These are phyloP conservation scores for Lyophyllum atratum DNA, from an alignment of 768 basidiomycete species.

Conservation along the genomic window DNA sequence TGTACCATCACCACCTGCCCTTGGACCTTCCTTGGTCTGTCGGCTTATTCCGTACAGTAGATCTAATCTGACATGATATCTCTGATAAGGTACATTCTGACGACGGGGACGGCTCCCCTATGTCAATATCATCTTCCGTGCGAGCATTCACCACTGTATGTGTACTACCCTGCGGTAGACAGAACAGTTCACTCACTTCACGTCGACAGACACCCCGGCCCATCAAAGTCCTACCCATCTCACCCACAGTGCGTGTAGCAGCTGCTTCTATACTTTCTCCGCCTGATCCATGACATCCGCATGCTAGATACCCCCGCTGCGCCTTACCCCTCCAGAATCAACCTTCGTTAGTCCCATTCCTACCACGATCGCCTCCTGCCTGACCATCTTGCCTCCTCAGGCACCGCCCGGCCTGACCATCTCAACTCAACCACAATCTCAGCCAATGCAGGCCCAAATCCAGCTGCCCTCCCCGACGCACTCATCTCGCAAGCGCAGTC, in stretches of 20 bases:
- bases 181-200: background rate
- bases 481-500: slow-evolving; percentile 13
- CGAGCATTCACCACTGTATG: slow-evolving; percentile 5
- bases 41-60: too few relatives aligned
- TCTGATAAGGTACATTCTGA: background rate
- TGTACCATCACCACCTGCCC: background rate
- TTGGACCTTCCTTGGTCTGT: background rate
- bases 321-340: background rate
- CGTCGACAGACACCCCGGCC: background rate
- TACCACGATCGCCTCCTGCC: background rate
- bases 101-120: background rate
- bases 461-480: background rate
- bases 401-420: slow-evolving; percentile 13
- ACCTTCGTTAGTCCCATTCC: slow-evolving; percentile 1
- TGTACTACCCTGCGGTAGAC: background rate
- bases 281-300: background rate
- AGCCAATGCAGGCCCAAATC: background rate
- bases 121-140: slow-evolving; percentile 14
- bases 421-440: background rate
- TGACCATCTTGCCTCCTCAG: background rate
- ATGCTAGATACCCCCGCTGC: background rate
- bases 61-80: background rate
- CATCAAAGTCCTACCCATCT: slow-evolving; percentile 4
- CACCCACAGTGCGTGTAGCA: slow-evolving; percentile 7
- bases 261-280: background rate